Conservation (phyloP, 805 yeast genomes). For the Yarrowia sp. region DNA sequence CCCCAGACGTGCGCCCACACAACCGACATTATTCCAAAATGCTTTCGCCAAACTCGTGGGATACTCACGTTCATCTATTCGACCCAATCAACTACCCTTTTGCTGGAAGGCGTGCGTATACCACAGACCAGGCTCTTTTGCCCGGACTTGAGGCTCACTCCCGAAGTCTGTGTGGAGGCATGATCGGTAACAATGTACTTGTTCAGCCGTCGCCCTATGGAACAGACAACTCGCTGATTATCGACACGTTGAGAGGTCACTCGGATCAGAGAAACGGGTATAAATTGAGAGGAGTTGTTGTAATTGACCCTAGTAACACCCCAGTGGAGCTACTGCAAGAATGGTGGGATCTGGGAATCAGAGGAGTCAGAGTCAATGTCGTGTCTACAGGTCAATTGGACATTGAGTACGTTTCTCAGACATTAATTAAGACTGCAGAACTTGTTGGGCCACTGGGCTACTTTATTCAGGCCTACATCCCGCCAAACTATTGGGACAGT, state of each 20-base stretch:
- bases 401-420: background rate
- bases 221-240: conserved; percentile 15
- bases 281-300: conserved; percentile 17
- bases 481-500: conserved; percentile 14
- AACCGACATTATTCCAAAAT: background rate
- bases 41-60: conserved; percentile 23
- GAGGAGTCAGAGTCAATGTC: conserved; percentile 22
- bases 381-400: conserved; percentile 16
- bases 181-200: background rate
- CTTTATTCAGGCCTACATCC: conserved; percentile 21
- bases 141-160: conserved; percentile 1
- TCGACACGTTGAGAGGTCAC: background rate
- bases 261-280: background rate
- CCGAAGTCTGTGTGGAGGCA: conserved; percentile 4
- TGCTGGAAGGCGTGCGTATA: background rate
- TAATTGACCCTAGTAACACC: background rate
- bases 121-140: conserved; percentile 10
- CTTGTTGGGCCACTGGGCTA: conserved; percentile 13
- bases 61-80: conserved; percentile 18
- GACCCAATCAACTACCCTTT: conserved; percentile 17
- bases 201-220: conserved; percentile 21
- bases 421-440: background rate
- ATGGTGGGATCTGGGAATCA: conserved; percentile 6
- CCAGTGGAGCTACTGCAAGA: background rate
- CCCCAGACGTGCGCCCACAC: background rate